Conservation (phyloP, 2,329 filamentous ascomycete genomes). For the Ceratocystis eucalypticola region DNA sequence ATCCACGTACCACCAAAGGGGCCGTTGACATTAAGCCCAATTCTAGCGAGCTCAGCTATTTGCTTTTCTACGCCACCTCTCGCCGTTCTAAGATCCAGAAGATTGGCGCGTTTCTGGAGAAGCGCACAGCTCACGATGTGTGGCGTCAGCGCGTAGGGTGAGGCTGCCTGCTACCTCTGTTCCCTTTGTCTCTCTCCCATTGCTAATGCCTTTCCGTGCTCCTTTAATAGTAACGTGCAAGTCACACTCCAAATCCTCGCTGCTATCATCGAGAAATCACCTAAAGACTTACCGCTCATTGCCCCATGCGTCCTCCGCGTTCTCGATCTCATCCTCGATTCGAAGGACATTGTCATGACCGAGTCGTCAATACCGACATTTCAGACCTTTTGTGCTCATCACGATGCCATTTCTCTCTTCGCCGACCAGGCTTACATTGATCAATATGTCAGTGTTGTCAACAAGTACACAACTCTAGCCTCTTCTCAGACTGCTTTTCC, state of each 20-base stretch:
- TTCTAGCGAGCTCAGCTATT: constrained; percentile 88
- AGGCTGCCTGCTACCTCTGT: constrained; percentile 20
- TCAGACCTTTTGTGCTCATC: constrained; percentile 74
- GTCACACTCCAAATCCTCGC: constrained; percentile 87
- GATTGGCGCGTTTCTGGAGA: constrained; percentile 86
- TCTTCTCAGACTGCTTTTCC: constrained; percentile 39
- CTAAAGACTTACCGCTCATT: constrained; percentile 80
- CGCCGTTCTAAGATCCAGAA: constrained; percentile 92
- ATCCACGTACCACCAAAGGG: constrained; percentile 82
- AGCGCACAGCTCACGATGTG: constrained; percentile 82
- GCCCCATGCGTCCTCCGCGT: constrained; percentile 74
- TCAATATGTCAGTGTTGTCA: constrained; percentile 72
- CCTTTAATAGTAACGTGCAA: constrained; percentile 59
- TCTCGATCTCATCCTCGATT: constrained; percentile 67
- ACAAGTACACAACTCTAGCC: constrained; percentile 66
- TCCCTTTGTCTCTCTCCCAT: neutral
- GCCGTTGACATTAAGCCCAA: constrained; percentile 90
- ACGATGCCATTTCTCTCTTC: constrained; percentile 72
- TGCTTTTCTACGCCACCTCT: constrained; percentile 92
- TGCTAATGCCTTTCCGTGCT: neutral
- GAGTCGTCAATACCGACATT: constrained; percentile 82
- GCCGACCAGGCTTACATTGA: constrained; percentile 72
- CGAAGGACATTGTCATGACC: constrained; percentile 80
- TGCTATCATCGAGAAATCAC: constrained; percentile 83
- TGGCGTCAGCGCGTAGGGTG: constrained; percentile 80